Evolutionary conservation across 192 early-diverging fungal species (phyloP), one percentile per base, ranked within the genome.

Genomic region (Coemansia sp.): DNA sequence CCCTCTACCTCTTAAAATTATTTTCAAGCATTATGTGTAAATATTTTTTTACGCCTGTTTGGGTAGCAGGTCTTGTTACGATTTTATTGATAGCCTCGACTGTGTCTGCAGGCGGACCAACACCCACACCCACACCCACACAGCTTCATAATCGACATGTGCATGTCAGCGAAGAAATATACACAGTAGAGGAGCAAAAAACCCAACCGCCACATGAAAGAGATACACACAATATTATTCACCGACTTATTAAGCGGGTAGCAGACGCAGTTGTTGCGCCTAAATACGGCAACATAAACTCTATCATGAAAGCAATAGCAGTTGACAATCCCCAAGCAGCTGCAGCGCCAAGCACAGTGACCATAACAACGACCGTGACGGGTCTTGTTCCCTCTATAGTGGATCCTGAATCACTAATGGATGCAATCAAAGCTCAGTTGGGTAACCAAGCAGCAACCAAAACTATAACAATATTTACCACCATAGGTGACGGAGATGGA

Each of bases 251-350:
- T 14, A 12, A 4, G 14, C 47, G 23, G 4, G 47, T 20, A 31
- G 23, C 14, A 7, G 38, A 26, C 2, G 39, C 18, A 12, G 36
- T 21, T 14, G 21, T 39, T 5, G 16, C 26, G 11, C 52, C 54
- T 48, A 55, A 46, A n/a, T 20, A 33, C 11, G 59, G 59, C 31
- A 33, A 68, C 20, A n/a, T 53, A 3, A 31, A 26, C 5, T 46
- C 39, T 8, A 59, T 66, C 7, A 68, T 68, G 58, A 26, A 19
- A 2, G 59, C 33, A 6, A 68, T 61, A 18, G 50, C 50, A 0
- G 44, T 18, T 28, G 53, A 52, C 13, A 3, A 16, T n/a, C 23
- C 28, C 21, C 23, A 15, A 18, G 8, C 10, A 14, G 33, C 21
- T n/a, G 10, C 2, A 0, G 3, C 8, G 19, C 43, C 7, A 9